A percentile compares a stretch with the other conserved stretches of the same genome.
Conservation (phyloP, 441 rosid species). For the Raphanus hybrid region DNA sequence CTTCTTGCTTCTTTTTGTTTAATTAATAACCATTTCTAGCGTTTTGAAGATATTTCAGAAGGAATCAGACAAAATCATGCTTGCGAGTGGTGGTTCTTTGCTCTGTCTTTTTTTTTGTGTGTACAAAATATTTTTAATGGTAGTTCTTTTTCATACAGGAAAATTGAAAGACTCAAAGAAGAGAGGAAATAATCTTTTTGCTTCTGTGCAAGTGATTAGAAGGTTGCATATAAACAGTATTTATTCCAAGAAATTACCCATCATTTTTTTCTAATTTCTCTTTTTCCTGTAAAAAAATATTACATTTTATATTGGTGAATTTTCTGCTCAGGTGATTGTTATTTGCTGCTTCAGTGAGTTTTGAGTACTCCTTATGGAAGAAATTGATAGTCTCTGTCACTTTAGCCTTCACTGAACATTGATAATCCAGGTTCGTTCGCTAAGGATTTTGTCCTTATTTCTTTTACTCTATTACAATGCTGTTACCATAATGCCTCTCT, state of each 20-base stretch:
- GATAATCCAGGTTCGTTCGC: not conserved
- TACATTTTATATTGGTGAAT: constrained; percentile 9
- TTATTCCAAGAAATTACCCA: constrained; percentile 8
- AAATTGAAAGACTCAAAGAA: constrained; percentile 54
- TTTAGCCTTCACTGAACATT: not conserved
- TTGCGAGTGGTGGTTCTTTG: not conserved
- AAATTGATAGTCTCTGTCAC: not conserved
- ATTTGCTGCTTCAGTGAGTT: not conserved
- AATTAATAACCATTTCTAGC: too few relatives aligned
- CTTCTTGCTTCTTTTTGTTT: too few relatives aligned
- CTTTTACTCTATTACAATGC: not conserved
- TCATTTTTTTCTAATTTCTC: not conserved
- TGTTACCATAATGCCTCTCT: not conserved
- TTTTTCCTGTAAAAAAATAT: not conserved
- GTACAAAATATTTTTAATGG: constrained; percentile 26
- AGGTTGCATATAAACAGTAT: constrained; percentile 61
- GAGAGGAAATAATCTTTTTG: constrained; percentile 91
- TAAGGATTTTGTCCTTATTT: not conserved
- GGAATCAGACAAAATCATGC: too few relatives aligned
- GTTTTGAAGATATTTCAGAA: too few relatives aligned
- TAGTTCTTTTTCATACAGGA: constrained; percentile 56
- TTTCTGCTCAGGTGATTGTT: not conserved
- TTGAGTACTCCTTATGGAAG: constrained; percentile 15
- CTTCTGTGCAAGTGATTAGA: constrained; percentile 85
- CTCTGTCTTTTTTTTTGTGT: constrained; percentile 8